phyloP scores from a whole-genome alignment of 169 alveolate species.

The Eimeria brunetti region DNA sequence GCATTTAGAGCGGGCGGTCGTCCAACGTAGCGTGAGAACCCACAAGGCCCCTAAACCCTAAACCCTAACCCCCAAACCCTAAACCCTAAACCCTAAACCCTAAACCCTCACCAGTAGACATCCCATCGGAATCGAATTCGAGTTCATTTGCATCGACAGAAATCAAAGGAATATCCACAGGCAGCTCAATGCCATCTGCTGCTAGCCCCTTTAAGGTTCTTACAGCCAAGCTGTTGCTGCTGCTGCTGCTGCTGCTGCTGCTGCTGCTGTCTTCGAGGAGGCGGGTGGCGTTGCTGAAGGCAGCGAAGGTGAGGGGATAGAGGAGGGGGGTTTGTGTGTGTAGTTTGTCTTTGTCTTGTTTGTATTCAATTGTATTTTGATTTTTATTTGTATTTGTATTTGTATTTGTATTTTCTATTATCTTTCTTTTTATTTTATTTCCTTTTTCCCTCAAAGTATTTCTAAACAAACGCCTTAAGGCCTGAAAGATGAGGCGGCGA shows the following conservation, averaged over 20 bases:
- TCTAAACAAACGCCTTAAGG: neutral
- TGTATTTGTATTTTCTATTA: neutral
- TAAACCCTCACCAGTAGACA: conserved; percentile 52
- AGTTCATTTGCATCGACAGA: conserved; percentile 45
- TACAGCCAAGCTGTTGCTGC: neutral
- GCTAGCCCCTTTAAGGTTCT: neutral
- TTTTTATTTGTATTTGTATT: neutral
- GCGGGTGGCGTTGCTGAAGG: neutral
- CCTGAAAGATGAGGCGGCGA: conserved; percentile 1
- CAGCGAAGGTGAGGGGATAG: neutral
- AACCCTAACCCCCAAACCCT: conserved; percentile 19
- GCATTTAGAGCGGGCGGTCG: too few species aligned
- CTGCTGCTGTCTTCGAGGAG: conserved; percentile 18
- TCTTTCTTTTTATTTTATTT: too few species aligned
- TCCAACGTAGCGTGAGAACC: neutral
- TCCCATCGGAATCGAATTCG: neutral
- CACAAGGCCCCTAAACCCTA: conserved; percentile 10
- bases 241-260: conserved; percentile 46
- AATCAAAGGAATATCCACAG: neutral
- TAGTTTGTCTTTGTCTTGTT: neutral
- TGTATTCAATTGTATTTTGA: neutral
- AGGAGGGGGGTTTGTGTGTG: too few species aligned
- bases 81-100: conserved; percentile 50
- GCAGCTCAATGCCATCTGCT: conserved; percentile 2
- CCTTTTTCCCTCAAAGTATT: too few species aligned